A percentile compares a stretch with the other conserved stretches of the same genome.
These are phyloP conservation scores for Penicillium sp. DNA, from an alignment of 2,329 filamentous ascomycete species.

Conservation along the genomic window DNA sequence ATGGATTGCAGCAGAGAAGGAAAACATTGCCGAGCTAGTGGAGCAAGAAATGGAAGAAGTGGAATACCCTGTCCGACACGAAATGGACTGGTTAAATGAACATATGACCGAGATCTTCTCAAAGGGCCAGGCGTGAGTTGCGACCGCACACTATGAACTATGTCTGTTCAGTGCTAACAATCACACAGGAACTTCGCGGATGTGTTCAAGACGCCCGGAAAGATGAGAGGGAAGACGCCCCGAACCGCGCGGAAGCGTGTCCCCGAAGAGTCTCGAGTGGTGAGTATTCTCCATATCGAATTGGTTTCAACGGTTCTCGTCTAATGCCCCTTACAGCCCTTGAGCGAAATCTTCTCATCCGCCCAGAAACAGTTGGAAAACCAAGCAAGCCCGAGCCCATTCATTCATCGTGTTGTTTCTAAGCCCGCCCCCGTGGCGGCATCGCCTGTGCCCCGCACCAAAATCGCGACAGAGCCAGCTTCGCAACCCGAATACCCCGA, in stretches of 20 bases:
- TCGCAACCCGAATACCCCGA: slow-evolving; percentile 32
- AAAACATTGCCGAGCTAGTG: slow-evolving; percentile 72
- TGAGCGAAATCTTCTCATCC: slow-evolving; percentile 51
- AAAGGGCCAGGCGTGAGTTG: slow-evolving; percentile 76
- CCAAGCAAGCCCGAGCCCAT: slow-evolving; percentile 36
- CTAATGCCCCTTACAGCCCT: slow-evolving; percentile 37
- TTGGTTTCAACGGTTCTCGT: slow-evolving; percentile 6
- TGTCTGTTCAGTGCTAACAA: slow-evolving; percentile 29
- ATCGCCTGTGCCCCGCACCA: slow-evolving; percentile 20
- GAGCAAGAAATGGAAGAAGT: slow-evolving; percentile 89
- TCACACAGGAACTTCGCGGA: slow-evolving; percentile 78
- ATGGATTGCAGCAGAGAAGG: slow-evolving; percentile 84
- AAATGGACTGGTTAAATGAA: slow-evolving; percentile 97
- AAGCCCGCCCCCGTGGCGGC: slow-evolving; percentile 25
- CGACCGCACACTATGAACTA: slow-evolving; percentile 10
- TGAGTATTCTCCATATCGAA: slow-evolving; percentile 30
- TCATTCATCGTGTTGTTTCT: slow-evolving; percentile 37
- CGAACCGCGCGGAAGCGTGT: slow-evolving; percentile 47
- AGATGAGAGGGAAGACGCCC: slow-evolving; percentile 51
- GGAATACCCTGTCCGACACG: slow-evolving; percentile 84
- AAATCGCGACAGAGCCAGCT: slow-evolving; percentile 19
- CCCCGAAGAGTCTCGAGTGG: slow-evolving; percentile 45
- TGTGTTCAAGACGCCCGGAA: slow-evolving; percentile 73
- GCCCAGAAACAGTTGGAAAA: slow-evolving; percentile 38
- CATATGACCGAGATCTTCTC: slow-evolving; percentile 95